Evolutionary conservation across 306 rosid species (phyloP), one percentile per base, ranked within the genome.

Genomic region (Prunus mongolica): DNA sequence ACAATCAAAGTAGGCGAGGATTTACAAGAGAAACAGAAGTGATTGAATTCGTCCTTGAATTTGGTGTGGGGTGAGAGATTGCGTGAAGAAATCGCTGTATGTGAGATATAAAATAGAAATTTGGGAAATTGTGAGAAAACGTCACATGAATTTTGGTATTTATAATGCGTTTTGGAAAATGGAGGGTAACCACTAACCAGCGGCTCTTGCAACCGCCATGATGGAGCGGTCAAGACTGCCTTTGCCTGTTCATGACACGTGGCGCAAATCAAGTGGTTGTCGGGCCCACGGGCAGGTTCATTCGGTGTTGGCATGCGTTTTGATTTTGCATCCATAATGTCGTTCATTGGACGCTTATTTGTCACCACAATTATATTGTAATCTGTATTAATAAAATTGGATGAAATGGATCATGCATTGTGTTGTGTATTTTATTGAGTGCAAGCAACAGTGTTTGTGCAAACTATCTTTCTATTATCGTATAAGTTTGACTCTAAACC

Each of bases 1-100:
- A 65, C 69, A 5, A 1, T 22, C 18, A 24, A 24, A 34, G 60
- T 27, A 58, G 73, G 18, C 8, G 65, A 78, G 74, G 78, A 68
- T 67, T 77, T 73, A 72, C 79, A 34, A 9, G 67, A 79, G 56
- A 46, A 64, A 57, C 34, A 55, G 14, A 55, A 18, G 30, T 63
- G 11, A 30, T 63, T 61, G 72, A 32, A 41, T 47, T 70, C 62
- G 69, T 58, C 75, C 56, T 71, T 27, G 69, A 79, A 45, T 52
- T 41, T 14, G 56, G 49, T 28, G 3, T 19, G 7, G 44, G 61
- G 50, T 2, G 24, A 54, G 4, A 11, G 18, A 22, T 18, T 65
- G 49, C 69, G 27, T 65, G 8, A 8, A 34, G 69, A n/a, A 34
- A 0, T 65, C 27, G 69, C 49, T 63, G 38, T 24, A 2, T 12